Conservation (phyloP, 345 rosid genomes). For the Euphorbia lathyris region DNA sequence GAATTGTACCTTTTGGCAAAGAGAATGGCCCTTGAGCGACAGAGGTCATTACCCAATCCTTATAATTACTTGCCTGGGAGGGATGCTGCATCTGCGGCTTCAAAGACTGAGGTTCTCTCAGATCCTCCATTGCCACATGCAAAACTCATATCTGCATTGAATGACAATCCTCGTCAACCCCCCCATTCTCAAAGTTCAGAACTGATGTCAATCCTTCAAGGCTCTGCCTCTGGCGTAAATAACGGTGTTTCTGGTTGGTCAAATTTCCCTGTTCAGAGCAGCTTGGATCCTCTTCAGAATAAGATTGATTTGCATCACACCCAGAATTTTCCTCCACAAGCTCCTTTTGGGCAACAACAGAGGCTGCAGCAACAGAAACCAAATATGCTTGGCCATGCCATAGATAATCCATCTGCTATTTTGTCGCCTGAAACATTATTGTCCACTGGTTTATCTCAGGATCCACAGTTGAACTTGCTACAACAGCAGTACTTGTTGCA, state of each 20-base stretch:
- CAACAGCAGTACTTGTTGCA: constrained; percentile 80
- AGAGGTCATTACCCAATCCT: constrained; percentile 55
- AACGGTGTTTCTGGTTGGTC: constrained; percentile 58
- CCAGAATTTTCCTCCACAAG: constrained; percentile 54
- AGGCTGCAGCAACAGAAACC: constrained; percentile 49
- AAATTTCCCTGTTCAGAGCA: constrained; percentile 48
- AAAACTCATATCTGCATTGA: constrained; percentile 27
- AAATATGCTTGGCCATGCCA: constrained; percentile 62
- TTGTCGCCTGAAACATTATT: constrained; percentile 51
- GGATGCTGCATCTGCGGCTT: constrained; percentile 55
- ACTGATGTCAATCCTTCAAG: constrained; percentile 65
- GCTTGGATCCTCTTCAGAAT: constrained; percentile 53
- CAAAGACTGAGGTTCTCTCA: constrained; percentile 55
- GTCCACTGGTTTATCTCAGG: constrained; percentile 62
- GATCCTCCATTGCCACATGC: constrained; percentile 40
- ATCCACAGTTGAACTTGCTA: constrained; percentile 65
- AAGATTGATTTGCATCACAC: constrained; percentile 54
- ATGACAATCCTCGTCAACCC: constrained; percentile 43
- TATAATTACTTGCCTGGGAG: constrained; percentile 65
- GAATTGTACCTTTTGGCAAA: constrained; percentile 65
- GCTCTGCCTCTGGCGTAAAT: constrained; percentile 52
- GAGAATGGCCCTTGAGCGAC: constrained; percentile 73
- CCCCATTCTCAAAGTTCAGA: constrained; percentile 70
- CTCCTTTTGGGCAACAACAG: constrained; percentile 74
- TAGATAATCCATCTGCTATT: constrained; percentile 52